Base-by-base conservation (phyloP, 768 basidiomycete species). In the Filobasidium floriforme region DNA sequence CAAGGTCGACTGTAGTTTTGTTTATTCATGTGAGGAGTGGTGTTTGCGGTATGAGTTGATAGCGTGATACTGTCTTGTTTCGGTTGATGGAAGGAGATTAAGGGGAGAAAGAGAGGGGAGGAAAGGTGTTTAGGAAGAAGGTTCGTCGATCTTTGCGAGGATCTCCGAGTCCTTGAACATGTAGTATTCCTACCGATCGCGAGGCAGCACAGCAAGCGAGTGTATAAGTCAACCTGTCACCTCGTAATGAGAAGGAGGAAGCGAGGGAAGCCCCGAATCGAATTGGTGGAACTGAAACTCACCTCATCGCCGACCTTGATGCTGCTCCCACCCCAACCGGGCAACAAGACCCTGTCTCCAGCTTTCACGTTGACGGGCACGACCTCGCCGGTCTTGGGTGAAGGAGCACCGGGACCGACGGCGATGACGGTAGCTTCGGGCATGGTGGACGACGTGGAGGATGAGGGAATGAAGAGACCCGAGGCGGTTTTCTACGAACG, bases 241-340 rank as follows among this genome's bases (percentile, higher is more conserved):
- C 12, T 41, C 43, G 19, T 1, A 12, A 7, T 22, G 40, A 44
- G 18, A 44, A 44, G 10, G 28, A 10, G 26, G 24, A n/a, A n/a
- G n/a, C n/a, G n/a, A n/a, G n/a, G n/a, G n/a, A n/a, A n/a, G n/a
- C n/a, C n/a, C n/a, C 46, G 32, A 22, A 29, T 51, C 44, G 44
- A 29, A 4, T 9, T 10, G 52, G 26, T 54, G 9, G 9, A 54
- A 44, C 43, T 1, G 49, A 26, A 1, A 84, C 88, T 67, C 74
- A 92, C 94, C 78, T 97, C 93, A 28, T 98, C 96, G 46, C 92
- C 93, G 59, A 98, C 85, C 81, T 99, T 99, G 80, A 99, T 92
- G 18, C 89, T 78, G 75, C 87, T 92, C 12, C 96, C 96, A 61
- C 96, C 96, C 90, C 94, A 99, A 6, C 90, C 90, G 14, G 96